Evolutionary conservation across 306 rosid species (phyloP).

Genomic region (Luffa aegyptiaca): DNA sequence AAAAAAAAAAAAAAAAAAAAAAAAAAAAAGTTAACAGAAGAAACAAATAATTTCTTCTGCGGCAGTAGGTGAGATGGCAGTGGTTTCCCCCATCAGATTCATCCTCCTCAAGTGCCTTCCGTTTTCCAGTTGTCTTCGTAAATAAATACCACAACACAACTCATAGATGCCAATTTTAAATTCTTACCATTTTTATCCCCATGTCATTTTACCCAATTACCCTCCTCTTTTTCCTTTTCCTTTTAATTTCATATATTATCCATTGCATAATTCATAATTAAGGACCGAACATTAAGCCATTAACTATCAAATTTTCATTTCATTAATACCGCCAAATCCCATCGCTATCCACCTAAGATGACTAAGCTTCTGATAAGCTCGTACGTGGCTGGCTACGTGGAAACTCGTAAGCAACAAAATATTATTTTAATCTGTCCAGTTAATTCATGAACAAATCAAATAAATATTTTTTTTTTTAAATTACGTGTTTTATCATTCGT

Average conservation of each 20-base stretch:
- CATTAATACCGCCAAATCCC: not conserved
- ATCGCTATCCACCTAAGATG: not conserved
- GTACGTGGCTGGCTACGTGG: not conserved
- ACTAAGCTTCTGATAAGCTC: constrained; percentile 6
- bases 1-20: too few relatives aligned
- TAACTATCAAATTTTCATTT: not conserved
- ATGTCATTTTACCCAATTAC: not conserved
- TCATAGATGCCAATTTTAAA: not conserved
- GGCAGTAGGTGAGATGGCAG: not conserved
- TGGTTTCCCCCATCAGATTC: not conserved
- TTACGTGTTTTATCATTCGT: not conserved
- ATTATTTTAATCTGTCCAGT: not conserved
- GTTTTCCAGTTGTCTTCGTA: not conserved
- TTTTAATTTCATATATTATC: not conserved
- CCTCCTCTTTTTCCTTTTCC: not conserved
- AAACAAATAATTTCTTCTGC: not conserved
- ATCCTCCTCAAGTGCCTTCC: not conserved
- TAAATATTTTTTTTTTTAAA: not conserved
- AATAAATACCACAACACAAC: not conserved
- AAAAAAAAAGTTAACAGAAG: too few relatives aligned
- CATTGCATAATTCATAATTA: not conserved
- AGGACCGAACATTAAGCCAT: not conserved
- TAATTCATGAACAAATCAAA: not conserved
- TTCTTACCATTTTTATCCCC: not conserved
- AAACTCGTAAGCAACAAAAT: not conserved